Conservation (phyloP, 495 filamentous ascomycete species). For the Neurospora tetrasperma region DNA sequence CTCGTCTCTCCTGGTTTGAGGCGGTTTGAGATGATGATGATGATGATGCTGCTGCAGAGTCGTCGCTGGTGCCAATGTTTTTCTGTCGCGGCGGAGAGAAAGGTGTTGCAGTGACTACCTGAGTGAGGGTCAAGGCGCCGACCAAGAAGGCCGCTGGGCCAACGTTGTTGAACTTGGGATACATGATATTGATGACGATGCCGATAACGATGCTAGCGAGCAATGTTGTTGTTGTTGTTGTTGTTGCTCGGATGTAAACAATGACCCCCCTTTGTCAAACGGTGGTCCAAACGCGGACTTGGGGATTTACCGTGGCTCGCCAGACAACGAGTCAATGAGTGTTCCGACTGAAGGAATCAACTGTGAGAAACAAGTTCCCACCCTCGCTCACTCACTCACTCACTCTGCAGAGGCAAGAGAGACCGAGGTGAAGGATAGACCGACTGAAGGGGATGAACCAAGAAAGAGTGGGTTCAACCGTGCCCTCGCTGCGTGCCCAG, state of each 20-base stretch:
- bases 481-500: neutral
- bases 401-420: neutral
- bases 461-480: neutral
- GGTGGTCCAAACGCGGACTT: neutral
- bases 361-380: neutral
- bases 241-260: neutral
- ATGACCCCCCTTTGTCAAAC: neutral
- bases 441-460: neutral
- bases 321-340: neutral
- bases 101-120: constrained; percentile 3
- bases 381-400: neutral
- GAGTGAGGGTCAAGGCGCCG: neutral
- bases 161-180: neutral
- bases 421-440: neutral
- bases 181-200: neutral
- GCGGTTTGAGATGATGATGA: too few relatives aligned
- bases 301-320: neutral
- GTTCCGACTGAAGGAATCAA: neutral
- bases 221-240: neutral
- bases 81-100: neutral
- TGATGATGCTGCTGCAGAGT: neutral
- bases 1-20: constrained; percentile 32
- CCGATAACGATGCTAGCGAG: neutral
- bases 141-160: neutral
- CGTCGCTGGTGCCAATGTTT: neutral